phyloP scores from a whole-genome alignment of 768 basidiomycete species.

The Postia placenta region DNA sequence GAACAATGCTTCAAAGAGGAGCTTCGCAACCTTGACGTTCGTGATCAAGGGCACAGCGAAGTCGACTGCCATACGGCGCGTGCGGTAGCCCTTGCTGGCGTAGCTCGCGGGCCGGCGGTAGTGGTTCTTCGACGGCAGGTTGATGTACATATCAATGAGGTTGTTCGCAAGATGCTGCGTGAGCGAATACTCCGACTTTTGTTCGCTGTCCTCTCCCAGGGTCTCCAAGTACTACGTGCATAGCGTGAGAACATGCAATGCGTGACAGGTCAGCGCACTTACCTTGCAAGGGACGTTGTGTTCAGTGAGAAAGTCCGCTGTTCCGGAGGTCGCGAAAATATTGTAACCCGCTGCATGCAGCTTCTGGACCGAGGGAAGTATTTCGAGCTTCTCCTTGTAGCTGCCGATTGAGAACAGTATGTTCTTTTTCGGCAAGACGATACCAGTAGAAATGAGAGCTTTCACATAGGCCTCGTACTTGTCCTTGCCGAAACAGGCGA shows the following conservation, averaged over 20 bases:
- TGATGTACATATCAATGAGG: slow-evolving; percentile 99
- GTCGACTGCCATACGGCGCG: slow-evolving; percentile 98
- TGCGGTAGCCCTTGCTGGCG: slow-evolving; percentile 93
- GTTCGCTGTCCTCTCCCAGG: slow-evolving; percentile 68
- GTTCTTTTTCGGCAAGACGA: slow-evolving; percentile 93
- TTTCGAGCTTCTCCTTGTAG: slow-evolving; percentile 95
- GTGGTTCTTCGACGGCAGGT: slow-evolving; percentile 95
- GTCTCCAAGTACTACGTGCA: slow-evolving; percentile 76
- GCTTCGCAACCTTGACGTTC: slow-evolving; percentile 97
- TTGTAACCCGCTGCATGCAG: slow-evolving; percentile 90
- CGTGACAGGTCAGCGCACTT: slow-evolving; percentile 1
- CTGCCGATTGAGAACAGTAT: slow-evolving; percentile 95
- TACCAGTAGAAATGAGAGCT: slow-evolving; percentile 94
- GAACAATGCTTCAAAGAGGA: slow-evolving; percentile 89
- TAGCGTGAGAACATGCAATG: background rate
- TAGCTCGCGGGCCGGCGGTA: slow-evolving; percentile 97
- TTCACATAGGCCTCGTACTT: slow-evolving; percentile 99
- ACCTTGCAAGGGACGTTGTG: slow-evolving; percentile 97
- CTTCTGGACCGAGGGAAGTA: slow-evolving; percentile 92
- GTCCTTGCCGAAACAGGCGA: slow-evolving; percentile 96
- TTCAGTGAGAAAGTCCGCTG: slow-evolving; percentile 95
- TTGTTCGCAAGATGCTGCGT: slow-evolving; percentile 96
- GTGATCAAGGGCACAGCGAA: slow-evolving; percentile 97
- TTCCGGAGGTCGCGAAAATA: slow-evolving; percentile 95
- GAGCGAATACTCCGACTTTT: slow-evolving; percentile 96